phyloP scores from a whole-genome alignment of 441 rosid species.

The Jatropha podagrica region DNA sequence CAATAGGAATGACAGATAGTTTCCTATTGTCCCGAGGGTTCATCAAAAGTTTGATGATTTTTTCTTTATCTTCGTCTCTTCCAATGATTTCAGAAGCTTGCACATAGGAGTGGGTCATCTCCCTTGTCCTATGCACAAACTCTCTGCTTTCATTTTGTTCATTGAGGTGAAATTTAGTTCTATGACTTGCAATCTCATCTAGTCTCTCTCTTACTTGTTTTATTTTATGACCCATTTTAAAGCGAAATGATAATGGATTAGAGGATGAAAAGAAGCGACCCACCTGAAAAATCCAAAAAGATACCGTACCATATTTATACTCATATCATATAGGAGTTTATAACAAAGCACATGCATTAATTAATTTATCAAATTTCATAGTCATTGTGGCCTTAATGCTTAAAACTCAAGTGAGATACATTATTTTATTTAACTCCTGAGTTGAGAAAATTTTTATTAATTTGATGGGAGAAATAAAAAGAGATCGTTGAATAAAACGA shows the following conservation, averaged over 20 bases:
- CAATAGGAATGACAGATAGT: slow-evolving; percentile 7
- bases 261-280: neutral
- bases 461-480: too few species aligned
- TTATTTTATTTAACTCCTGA: too few species aligned
- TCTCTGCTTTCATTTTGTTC: neutral
- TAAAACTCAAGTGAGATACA: too few species aligned
- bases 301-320: too few species aligned
- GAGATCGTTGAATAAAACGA: too few species aligned
- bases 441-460: too few species aligned
- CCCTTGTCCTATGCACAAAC: neutral
- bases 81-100: neutral
- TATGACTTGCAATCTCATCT: neutral
- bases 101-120: neutral
- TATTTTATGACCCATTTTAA: neutral
- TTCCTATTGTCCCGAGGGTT: neutral
- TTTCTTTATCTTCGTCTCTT: slow-evolving; percentile 13
- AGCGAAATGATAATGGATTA: neutral
- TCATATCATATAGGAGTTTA: too few species aligned
- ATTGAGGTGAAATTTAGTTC: neutral
- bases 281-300: neutral
- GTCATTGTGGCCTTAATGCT: too few species aligned
- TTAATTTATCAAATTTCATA: too few species aligned
- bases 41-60: slow-evolving; percentile 6
- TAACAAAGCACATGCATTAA: too few species aligned
- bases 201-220: neutral